These are phyloP conservation scores for Ochromonas danica DNA, from an alignment of 108 stramenopile genomes.

Conservation along the genomic window DNA sequence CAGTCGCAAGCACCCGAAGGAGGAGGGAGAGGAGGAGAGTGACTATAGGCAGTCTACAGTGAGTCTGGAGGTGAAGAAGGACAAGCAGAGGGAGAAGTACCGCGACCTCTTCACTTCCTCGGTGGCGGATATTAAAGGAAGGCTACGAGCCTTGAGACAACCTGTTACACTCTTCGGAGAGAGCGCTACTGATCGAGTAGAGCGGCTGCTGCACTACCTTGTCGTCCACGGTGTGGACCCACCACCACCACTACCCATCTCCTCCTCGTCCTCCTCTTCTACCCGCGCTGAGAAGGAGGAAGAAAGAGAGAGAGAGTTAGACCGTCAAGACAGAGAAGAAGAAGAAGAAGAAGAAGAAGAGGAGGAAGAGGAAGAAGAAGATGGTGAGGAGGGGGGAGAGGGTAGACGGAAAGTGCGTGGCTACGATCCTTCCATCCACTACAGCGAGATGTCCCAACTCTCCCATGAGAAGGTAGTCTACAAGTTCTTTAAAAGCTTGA, in stretches of 20 bases:
- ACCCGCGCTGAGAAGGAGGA: not conserved
- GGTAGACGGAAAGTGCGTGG: not conserved
- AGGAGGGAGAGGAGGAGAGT: too few relatives aligned
- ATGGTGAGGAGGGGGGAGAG: not conserved
- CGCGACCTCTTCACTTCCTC: not conserved
- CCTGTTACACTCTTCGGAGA: constrained; percentile 55
- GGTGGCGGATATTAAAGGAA: constrained; percentile 36
- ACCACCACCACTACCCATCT: not conserved
- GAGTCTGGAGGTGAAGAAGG: not conserved
- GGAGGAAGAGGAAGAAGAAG: constrained; percentile 3
- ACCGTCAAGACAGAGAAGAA: constrained; percentile 26
- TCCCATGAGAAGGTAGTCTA: constrained; percentile 43
- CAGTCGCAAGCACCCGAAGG: not conserved
- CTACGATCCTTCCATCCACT: not conserved
- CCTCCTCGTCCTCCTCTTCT: not conserved
- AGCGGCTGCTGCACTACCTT: constrained; percentile 30
- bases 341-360: constrained; percentile 32
- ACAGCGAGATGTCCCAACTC: constrained; percentile 39
- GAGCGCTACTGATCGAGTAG: constrained; percentile 44
- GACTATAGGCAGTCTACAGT: too few relatives aligned
- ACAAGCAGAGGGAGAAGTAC: not conserved
- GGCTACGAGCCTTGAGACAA: constrained; percentile 38
- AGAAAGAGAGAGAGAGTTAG: too few relatives aligned
- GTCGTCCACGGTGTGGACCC: constrained; percentile 39
- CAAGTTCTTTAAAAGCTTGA: constrained; percentile 71